Percentiles rank a stretch among this genome's conserved stretches.
phyloP scores from a whole-genome alignment of 345 rosid species.

The Ailanthus altissimus region DNA sequence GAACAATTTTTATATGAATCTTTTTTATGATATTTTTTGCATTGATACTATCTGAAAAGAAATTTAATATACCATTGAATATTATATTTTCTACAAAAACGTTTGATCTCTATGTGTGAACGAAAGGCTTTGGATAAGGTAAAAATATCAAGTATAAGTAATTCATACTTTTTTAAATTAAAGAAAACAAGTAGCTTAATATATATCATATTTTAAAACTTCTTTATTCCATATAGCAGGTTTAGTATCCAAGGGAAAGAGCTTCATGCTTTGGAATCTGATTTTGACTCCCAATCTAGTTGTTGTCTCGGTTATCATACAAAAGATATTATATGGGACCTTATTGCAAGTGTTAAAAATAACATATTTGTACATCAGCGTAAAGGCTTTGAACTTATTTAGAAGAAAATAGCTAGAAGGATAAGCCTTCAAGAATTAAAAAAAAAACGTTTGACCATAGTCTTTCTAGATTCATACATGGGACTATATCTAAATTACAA shows the following conservation, averaged over 20 bases:
- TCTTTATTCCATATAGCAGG: constrained; percentile 29
- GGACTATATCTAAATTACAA: constrained; percentile 47
- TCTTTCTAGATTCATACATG: constrained; percentile 58
- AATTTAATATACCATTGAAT: too few species aligned
- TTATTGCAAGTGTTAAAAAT: constrained; percentile 51
- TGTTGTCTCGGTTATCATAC: constrained; percentile 9
- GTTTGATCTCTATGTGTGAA: too few species aligned
- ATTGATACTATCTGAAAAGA: too few species aligned
- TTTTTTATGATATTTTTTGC: too few species aligned
- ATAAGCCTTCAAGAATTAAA: constrained; percentile 48
- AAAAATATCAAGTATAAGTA: too few species aligned
- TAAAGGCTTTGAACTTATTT: constrained; percentile 78
- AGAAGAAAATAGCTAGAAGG: constrained; percentile 72
- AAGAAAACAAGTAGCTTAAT: neutral
- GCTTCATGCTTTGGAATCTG: constrained; percentile 19
- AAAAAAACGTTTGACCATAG: constrained; percentile 73
- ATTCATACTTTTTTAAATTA: too few species aligned
- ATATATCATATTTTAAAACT: constrained; percentile 18
- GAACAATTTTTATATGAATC: too few species aligned
- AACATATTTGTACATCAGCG: constrained; percentile 67
- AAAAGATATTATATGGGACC: constrained; percentile 65
- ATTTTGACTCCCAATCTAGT: constrained; percentile 7
- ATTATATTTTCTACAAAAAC: too few species aligned
- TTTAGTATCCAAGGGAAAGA: constrained; percentile 24
- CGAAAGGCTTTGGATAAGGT: too few species aligned